Evolutionary conservation across 2,329 filamentous ascomycete species (phyloP).

Genomic region (Coniochaeta prunicola): DNA sequence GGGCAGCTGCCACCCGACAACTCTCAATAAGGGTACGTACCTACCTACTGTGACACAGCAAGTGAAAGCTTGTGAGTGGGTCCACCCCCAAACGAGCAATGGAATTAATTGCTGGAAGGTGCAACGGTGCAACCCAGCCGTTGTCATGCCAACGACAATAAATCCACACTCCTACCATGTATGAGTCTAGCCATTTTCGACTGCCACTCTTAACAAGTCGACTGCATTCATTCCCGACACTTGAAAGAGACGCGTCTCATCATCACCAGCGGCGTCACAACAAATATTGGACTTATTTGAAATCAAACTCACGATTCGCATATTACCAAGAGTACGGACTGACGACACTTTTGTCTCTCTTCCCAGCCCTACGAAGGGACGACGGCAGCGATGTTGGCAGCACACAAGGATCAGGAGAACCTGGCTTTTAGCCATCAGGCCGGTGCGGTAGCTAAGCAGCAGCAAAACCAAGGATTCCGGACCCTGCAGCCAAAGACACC

Average conservation of each 20-base stretch:
- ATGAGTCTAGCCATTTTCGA: background rate
- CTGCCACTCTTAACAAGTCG: background rate
- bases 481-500: conserved; percentile 67
- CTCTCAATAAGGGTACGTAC: too few species aligned
- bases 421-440: conserved; percentile 68
- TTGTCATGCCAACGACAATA: background rate
- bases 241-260: background rate
- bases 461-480: conserved; percentile 35
- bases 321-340: background rate
- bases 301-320: too few species aligned
- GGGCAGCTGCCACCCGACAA: background rate
- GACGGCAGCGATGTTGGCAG: conserved; percentile 56
- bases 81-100: background rate
- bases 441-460: conserved; percentile 60
- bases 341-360: background rate
- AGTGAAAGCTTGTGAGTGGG: background rate
- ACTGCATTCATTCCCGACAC: background rate
- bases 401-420: conserved; percentile 83
- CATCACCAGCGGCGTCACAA: conserved; percentile 3
- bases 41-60: too few species aligned
- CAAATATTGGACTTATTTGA: conserved; percentile 2
- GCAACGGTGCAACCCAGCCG: background rate
- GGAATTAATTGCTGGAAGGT: background rate
- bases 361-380: background rate
- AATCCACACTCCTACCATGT: background rate